Percentiles rank a stretch among this genome's conserved stretches.
Evolutionary conservation across 129 eudicot species (phyloP).

Genomic region (Chrysanthemum lavandulifolium): DNA sequence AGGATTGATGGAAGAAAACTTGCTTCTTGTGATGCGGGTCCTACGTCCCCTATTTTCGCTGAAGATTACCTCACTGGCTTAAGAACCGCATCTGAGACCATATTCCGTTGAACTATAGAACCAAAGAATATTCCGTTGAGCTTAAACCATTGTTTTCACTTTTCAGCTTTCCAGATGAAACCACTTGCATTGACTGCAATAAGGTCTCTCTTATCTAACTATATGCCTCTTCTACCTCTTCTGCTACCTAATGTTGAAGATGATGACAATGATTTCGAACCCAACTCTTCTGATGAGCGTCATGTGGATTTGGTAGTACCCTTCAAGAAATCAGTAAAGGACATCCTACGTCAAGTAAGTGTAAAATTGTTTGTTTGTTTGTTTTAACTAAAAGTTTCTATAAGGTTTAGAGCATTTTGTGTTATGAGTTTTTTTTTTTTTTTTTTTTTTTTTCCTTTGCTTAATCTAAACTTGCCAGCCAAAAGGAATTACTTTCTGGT

Average conservation of each 20-base stretch:
- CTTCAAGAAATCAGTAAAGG: conserved; percentile 81
- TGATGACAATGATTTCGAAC: conserved; percentile 73
- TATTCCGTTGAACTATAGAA: conserved; percentile 31
- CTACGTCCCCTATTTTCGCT: conserved; percentile 19
- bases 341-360: conserved; percentile 74
- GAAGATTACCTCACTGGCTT: conserved; percentile 49
- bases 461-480: no score
- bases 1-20: no score
- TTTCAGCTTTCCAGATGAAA: conserved; percentile 66
- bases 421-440: no score
- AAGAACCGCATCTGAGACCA: conserved; percentile 32
- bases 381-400: background rate
- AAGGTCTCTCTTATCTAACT: conserved; percentile 58
- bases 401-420: background rate
- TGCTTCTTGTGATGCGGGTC: no score
- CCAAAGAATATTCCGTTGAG: conserved; percentile 56
- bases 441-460: no score
- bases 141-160: conserved; percentile 60
- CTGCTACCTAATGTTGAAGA: conserved; percentile 30
- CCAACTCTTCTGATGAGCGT: conserved; percentile 33
- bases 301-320: conserved; percentile 75
- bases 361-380: conserved; percentile 3
- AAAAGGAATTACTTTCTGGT: no score
- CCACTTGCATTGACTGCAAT: conserved; percentile 46
- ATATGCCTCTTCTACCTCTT: conserved; percentile 59